A percentile compares a stretch with the other conserved stretches of the same genome.
Conservation (phyloP, 116 monocot genomes). For the Trichopus zeylanicus region DNA sequence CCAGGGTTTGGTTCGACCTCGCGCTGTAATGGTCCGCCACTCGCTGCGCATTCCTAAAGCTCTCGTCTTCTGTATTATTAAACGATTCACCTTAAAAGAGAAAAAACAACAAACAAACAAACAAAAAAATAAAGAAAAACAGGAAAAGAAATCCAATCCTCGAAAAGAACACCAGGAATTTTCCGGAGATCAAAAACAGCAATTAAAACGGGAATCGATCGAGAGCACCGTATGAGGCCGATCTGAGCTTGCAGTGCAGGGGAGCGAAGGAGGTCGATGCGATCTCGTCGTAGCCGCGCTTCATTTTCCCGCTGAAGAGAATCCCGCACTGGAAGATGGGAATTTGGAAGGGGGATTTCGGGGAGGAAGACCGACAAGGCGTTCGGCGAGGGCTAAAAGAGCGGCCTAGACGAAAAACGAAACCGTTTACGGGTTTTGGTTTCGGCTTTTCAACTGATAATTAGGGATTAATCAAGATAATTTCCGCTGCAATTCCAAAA, state of each 20-base stretch:
- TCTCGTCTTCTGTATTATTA: constrained; percentile 39
- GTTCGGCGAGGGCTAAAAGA: too few relatives aligned
- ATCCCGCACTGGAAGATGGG: too few relatives aligned
- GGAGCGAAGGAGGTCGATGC: constrained; percentile 33
- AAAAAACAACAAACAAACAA: not conserved
- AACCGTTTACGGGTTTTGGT: too few relatives aligned
- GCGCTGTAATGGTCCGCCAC: constrained; percentile 97
- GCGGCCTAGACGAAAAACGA: too few relatives aligned
- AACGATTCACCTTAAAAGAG: not conserved
- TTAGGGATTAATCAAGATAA: too few relatives aligned
- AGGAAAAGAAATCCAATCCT: not conserved
- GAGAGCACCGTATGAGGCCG: constrained; percentile 33
- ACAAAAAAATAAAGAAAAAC: not conserved
- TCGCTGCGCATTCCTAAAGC: constrained; percentile 45
- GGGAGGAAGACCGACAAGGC: too few relatives aligned
- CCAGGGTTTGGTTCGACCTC: constrained; percentile 84
- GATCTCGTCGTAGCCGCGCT: constrained; percentile 56
- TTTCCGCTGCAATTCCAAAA: too few relatives aligned
- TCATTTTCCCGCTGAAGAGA: constrained; percentile 32
- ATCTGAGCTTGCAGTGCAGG: constrained; percentile 40
- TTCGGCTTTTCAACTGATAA: too few relatives aligned
- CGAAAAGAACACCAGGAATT: not conserved
- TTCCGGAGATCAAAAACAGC: not conserved
- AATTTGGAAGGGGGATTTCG: too few relatives aligned
- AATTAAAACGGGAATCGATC: not conserved